Base-by-base conservation (phyloP, 805 yeast species). In the Zygoascus tannicola region DNA sequence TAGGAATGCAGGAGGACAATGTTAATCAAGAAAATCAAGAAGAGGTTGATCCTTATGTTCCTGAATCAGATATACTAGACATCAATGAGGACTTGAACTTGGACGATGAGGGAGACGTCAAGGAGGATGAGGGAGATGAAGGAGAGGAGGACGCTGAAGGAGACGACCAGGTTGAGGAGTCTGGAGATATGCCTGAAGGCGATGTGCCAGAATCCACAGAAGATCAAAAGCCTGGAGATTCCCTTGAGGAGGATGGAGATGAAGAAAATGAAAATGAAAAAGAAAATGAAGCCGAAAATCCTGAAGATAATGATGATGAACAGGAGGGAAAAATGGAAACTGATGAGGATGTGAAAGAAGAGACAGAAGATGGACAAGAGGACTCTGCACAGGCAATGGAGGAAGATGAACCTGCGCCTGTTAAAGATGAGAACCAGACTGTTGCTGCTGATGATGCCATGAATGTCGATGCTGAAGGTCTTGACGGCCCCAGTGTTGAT, bases 51-150 rank as follows among this genome's bases (percentile, higher is more conserved):
- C 75, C 76, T 15, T 67, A 78, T 46, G 85, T 81, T 38, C 90
- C 88, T 16, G 95, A 92, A 58, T 69, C 78, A 4, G 97, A 92
- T 47, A 79, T 88, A 2, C 67, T 90, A 51, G 96, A 92, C 19
- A 68, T 90, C 22, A 97, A 97, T 0, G 97, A 92, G 14, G 95
- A 88, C 55, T 75, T 90, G 71, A 79, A 90, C 53, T 67, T 90
- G 23, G 97, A 90, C 56, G 79, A 80, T n/a, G 94, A 76, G 20
- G 80, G 63, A 4, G 71, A 69, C n/a, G 71, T 66, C 1, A 73
- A 67, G 4, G 71, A 66, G 5, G 65, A 61, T 2, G 62, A 52
- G 1, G 66, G 55, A n/a, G 65, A 55, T 18, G 51, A 56, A 22
- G 63, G 57, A 5, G 63, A 54, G 2, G 57, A 56, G 16, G 63